Evolutionary conservation across 176 grass and related monocot species (phyloP).

Genomic region (Stipa capillata): DNA sequence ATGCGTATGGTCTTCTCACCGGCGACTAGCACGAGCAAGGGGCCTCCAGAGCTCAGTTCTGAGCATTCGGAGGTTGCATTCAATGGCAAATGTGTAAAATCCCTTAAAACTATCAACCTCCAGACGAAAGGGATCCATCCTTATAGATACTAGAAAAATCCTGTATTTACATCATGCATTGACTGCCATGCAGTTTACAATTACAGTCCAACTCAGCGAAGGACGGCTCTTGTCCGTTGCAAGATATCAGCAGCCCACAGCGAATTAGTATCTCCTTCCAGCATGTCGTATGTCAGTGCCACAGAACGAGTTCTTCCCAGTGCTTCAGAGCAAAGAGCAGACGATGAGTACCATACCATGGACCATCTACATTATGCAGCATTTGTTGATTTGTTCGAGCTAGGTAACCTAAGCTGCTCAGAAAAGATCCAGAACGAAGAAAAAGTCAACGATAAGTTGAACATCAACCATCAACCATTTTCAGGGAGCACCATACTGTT

Average conservation of each 20-base stretch:
- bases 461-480: neutral
- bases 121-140: too few species aligned
- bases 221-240: too few species aligned
- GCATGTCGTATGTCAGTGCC: neutral
- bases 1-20: neutral
- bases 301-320: neutral
- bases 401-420: conserved; percentile 63
- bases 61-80: neutral
- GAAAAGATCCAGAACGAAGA: conserved; percentile 6
- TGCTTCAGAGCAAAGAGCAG: neutral
- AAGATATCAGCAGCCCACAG: too few species aligned
- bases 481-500: neutral
- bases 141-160: too few species aligned
- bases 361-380: conserved; percentile 22
- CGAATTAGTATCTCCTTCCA: neutral
- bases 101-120: neutral
- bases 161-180: too few species aligned
- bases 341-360: too few species aligned
- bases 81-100: too few species aligned
- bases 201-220: too few species aligned
- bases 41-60: neutral
- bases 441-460: neutral
- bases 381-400: conserved; percentile 7
- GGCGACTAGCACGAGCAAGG: neutral
- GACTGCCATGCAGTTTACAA: neutral